Evolutionary conservation across 2,329 filamentous ascomycete species (phyloP), one percentile per base, ranked within the genome.

Genomic region (Talaromyces marneffei): DNA sequence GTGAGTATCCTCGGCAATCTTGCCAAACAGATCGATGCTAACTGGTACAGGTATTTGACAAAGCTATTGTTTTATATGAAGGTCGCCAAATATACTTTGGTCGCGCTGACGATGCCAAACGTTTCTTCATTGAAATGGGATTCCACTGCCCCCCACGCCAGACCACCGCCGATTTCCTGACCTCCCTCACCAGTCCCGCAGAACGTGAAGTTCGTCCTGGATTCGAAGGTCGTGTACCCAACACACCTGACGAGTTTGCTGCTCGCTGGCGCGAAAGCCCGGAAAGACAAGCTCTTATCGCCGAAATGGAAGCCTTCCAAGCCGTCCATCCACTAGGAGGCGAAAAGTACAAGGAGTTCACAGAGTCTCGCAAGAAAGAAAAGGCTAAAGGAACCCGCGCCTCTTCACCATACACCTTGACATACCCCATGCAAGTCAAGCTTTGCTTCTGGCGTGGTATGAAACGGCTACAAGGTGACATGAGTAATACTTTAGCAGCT

Each of bases 401-500:
- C 53, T 84, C 85, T 72, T 95, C 91, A 1, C 91, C 92, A 0
- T 96, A 88, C 74, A 96, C 91, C 0, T 79, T 96, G 39, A 93
- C 90, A 0, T 90, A 88, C 66, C 54, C 63, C 2, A 87, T 92
- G 75, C 92, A 97, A 74, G 75, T 96, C 65, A 74, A 83, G 64
- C 85, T 97, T 14, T 96, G 92, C 72, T 79, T 96, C 56, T 87
- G 86, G 80, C 88, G 92, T 71, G 91, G 91, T 10, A 93, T 87
- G 78, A 84, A 86, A 70, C 86, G 92, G 57, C 80, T 96, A 9
- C 82, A 80, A 59, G 90, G 89, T 57, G 92, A 97, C 70, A 88
- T 89, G 25, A 88, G 84, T 69, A 78, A 94, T 67, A 90, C 89
- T 0, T 66, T 92, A 23, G 85, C 85, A 33, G 82, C 86, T 62